phyloP scores from a whole-genome alignment of 208 protist genomes.

The Crithidia sp. region DNA sequence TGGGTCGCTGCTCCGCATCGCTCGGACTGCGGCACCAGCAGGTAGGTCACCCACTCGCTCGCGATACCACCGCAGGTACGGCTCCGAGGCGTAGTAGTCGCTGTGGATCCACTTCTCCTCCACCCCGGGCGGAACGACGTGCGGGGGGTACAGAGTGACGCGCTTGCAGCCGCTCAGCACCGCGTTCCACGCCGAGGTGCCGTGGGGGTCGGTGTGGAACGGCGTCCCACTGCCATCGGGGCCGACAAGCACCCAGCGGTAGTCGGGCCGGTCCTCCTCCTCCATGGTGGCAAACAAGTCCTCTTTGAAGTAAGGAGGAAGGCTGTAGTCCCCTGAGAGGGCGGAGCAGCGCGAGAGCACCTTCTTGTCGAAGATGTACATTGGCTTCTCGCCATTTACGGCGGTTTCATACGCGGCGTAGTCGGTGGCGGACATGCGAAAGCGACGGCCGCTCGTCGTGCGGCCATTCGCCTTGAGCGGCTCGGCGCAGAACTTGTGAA shows the following conservation, averaged over 20 bases:
- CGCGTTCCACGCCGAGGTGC: constrained; percentile 50
- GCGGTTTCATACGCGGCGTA: constrained; percentile 38
- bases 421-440: constrained; percentile 33
- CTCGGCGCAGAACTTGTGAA: constrained; percentile 6
- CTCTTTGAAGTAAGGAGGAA: constrained; percentile 37
- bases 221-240: constrained; percentile 43
- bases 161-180: constrained; percentile 45
- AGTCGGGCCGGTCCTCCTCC: constrained; percentile 49
- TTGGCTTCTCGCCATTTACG: constrained; percentile 41
- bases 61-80: constrained; percentile 46
- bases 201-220: constrained; percentile 54
- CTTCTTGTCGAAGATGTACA: constrained; percentile 65
- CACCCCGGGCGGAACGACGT: constrained; percentile 44
- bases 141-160: constrained; percentile 47
- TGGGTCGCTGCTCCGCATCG: no score
- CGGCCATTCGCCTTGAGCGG: constrained; percentile 44
- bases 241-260: constrained; percentile 46
- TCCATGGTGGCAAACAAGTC: constrained; percentile 44
- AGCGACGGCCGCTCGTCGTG: constrained; percentile 28
- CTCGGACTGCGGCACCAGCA: not conserved
- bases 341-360: constrained; percentile 6
- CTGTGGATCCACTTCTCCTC: constrained; percentile 40
- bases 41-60: constrained; percentile 1
- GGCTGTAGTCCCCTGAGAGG: constrained; percentile 32
- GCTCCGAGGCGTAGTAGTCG: constrained; percentile 53